Evolutionary conservation across 2,329 filamentous ascomycete genomes (phyloP), one percentile per base, ranked within the genome.

Genomic region (Trichoderma koningiopsis): DNA sequence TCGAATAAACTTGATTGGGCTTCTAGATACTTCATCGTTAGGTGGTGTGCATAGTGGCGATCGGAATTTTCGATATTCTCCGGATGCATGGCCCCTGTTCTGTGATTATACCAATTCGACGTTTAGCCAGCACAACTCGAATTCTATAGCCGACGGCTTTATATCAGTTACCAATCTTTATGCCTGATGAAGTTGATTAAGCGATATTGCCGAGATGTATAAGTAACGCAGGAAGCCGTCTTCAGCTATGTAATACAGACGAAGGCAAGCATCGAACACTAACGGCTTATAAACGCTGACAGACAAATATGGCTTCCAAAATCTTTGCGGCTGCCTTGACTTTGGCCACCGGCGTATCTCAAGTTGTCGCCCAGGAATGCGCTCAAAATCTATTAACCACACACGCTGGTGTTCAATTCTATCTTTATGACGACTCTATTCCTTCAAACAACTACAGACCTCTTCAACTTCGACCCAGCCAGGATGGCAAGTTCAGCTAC

Each of bases 401-500:
- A 1, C 40, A 57, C 14, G 67, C 35, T 5, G 67, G 67, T 24
- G 53, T 69, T 14, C 52, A 27, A 14, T 69, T 69, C 31, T 63
- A 63, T 22, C 67, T 69, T 10, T 63, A 58, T 53, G 67, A 69
- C 22, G 58, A 62, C 16, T 63, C 67, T 13, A 69, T 64, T 31
- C 22, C 59, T 4, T 14, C n/a, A 5, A 63, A 62, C 49, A 69
- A 69, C 37, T 63, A 33, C 37, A 29, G 16, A 22, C 67, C 67
- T 29, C 67, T 69, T 57, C 58, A 69, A 29, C 19, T 69, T 22
- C 53, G 67, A 10, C 67, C 67, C 5, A 63, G 58, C 60, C 52
- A 59, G 19, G 59, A 62, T 16, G 67, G 67, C 14, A 35, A 58
- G n/a, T 69, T 40, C 16, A 56, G 52, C 31, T 69, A 69, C 16